Evolutionary conservation across 805 yeast species (phyloP).

Genomic region (Starmerella stellata): DNA sequence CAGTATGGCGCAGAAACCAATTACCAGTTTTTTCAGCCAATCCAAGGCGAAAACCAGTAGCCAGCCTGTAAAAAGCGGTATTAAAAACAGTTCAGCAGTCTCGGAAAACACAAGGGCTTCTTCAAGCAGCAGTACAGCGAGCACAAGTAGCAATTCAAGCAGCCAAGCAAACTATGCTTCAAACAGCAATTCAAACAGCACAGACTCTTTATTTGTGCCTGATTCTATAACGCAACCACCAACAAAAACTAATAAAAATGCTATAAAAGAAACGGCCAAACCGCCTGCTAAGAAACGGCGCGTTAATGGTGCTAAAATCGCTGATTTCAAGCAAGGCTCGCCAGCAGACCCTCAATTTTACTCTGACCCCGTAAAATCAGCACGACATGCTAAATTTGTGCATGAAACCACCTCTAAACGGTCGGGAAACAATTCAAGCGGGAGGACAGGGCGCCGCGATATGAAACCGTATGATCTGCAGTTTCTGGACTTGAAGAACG

Average conservation of each 20-base stretch:
- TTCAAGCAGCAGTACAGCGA: too few relatives aligned
- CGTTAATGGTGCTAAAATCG: too few relatives aligned
- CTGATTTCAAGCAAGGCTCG: slow-evolving; percentile 1
- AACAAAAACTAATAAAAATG: too few relatives aligned
- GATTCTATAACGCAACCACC: too few relatives aligned
- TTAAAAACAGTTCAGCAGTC: too few relatives aligned
- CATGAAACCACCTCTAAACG: not conserved
- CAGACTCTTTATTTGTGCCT: too few relatives aligned
- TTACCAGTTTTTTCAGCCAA: slow-evolving; percentile 9
- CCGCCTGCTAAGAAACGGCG: not conserved
- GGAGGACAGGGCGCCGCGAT: slow-evolving; percentile 15
- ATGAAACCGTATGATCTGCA: slow-evolving; percentile 73
- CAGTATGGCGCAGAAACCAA: slow-evolving; percentile 9
- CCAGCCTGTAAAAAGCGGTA: too few relatives aligned
- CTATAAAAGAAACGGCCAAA: not conserved
- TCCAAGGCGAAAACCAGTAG: not conserved
- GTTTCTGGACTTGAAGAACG: slow-evolving; percentile 43
- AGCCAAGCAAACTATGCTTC: too few relatives aligned
- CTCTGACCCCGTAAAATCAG: not conserved
- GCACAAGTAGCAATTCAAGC: too few relatives aligned
- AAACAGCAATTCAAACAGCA: too few relatives aligned
- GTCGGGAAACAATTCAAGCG: not conserved
- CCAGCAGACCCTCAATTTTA: not conserved
- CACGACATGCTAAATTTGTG: slow-evolving; percentile 3
- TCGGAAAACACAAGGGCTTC: too few relatives aligned